Percentiles rank a stretch among this genome's conserved stretches.
phyloP scores from a whole-genome alignment of 78 protist genomes.

The slime mould (Dictyostelium discoideum) region dicty_2.7 NC_007090.3:1358501-1359000 shows the following conservation, averaged over 20 bases:
- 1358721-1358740: constrained; percentile 78
- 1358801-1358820: neutral
- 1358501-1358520: neutral
- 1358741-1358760: constrained; percentile 74
- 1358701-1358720: constrained; percentile 66
- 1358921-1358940: neutral
- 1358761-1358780: constrained; percentile 18
- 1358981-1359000: neutral
- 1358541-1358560: neutral
- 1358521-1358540: neutral
- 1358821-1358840: neutral
- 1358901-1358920: neutral
- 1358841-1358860: neutral
- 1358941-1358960: neutral
- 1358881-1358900: neutral
- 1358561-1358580: neutral
- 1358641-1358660: constrained; percentile 50
- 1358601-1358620: neutral
- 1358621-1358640: constrained; percentile 18
- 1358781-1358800: neutral
- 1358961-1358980: neutral
- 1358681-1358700: constrained; percentile 47
- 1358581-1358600: neutral
- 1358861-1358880: neutral
- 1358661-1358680: constrained; percentile 67